A percentile compares a stretch with the other conserved stretches of the same genome.
These are phyloP conservation scores for Coniella lustricola DNA, from an alignment of 2,329 filamentous ascomycete species.

Conservation along the genomic window DNA sequence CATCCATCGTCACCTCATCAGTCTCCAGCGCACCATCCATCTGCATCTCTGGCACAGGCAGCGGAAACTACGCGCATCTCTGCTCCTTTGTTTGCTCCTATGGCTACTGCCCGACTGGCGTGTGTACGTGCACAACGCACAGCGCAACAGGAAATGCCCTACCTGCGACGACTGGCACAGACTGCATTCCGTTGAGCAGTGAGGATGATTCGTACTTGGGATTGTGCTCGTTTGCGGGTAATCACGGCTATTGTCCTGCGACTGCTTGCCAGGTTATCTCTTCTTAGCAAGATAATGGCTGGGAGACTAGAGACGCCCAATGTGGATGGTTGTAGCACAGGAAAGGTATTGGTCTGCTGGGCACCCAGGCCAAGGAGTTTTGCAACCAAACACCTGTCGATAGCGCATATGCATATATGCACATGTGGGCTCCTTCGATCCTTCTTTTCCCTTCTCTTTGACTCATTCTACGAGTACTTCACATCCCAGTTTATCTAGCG, in stretches of 20 bases:
- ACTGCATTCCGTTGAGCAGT: neutral
- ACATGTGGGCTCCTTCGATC: too few relatives aligned
- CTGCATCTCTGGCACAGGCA: constrained; percentile 12
- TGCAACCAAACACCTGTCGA: too few relatives aligned
- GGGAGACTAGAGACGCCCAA: too few relatives aligned
- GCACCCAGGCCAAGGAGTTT: too few relatives aligned
- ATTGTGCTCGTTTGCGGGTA: constrained; percentile 10
- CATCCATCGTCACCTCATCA: too few relatives aligned
- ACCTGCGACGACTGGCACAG: constrained; percentile 6
- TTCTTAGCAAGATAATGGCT: too few relatives aligned
- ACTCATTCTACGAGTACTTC: too few relatives aligned
- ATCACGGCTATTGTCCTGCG: constrained; percentile 12
- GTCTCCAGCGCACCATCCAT: neutral
- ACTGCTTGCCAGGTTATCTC: constrained; percentile 10
- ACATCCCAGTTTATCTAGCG: too few relatives aligned
- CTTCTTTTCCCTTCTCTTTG: too few relatives aligned
- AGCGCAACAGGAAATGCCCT: neutral
- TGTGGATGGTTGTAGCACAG: too few relatives aligned
- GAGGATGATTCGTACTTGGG: constrained; percentile 13
- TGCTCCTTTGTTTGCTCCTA: constrained; percentile 8
- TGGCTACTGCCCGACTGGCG: neutral
- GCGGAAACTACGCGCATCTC: constrained; percentile 16
- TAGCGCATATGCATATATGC: too few relatives aligned
- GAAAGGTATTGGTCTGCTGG: too few relatives aligned
- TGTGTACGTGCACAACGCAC: neutral